Base-by-base conservation (phyloP, 2,329 filamentous ascomycete genomes). In the Cyclaneusma minus region DNA sequence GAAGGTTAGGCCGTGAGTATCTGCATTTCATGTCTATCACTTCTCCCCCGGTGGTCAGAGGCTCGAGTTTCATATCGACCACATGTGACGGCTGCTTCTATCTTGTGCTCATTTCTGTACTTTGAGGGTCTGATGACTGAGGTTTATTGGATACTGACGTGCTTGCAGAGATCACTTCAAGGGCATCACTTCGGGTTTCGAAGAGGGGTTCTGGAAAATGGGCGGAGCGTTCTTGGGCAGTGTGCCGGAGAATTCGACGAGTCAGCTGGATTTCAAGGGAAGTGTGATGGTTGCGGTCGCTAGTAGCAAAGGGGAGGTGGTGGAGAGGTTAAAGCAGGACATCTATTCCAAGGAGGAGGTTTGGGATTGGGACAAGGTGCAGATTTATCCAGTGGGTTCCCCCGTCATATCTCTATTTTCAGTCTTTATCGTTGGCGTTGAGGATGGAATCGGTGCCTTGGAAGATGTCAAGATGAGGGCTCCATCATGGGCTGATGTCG, bases 321-420 rank as follows among this genome's bases (percentile, higher is more conserved):
- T 75, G 21, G 64, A 76, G 39, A 44, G 64, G 27, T 48, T 93
- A 24, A 67, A 65, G 49, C 61, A 67, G 25, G 84, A 93, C 54
- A 56, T 84, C 7, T 93, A 92, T 52, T 58, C 62, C 7, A 62
- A 54, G 33, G 60, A 52, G 22, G 80, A 73, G 1, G 83, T 91
- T 6, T 93, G 84, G 84, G 81, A 93, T 56, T 45, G 78, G 31
- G 65, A 73, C 18, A 78, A 78, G 41, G 68, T 68, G n/a, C n/a
- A n/a, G n/a, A n/a, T n/a, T n/a, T n/a, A n/a, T n/a, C n/a, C n/a
- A n/a, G n/a, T n/a, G n/a, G n/a, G n/a, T n/a, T n/a, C n/a, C n/a
- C n/a, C n/a, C n/a, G n/a, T n/a, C n/a, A n/a, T n/a, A n/a, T n/a
- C n/a, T n/a, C n/a, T n/a, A n/a, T n/a, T n/a, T n/a, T n/a, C n/a